These are phyloP conservation scores for Podaxis pistillaris DNA, from an alignment of 768 basidiomycete species.

Conservation along the genomic window DNA sequence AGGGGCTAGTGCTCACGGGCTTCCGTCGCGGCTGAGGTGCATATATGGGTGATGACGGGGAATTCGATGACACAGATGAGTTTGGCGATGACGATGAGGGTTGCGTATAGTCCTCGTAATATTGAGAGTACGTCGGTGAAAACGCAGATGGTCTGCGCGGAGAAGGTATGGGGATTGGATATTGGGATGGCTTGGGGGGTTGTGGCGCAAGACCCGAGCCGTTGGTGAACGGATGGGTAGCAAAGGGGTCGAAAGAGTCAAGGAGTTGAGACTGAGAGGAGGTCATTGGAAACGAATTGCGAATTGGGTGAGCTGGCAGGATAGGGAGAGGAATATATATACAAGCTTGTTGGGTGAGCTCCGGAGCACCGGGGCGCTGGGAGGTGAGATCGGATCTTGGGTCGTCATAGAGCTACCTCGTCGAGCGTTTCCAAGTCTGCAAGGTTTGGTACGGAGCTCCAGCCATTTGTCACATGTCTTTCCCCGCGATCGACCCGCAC, in stretches of 20 bases:
- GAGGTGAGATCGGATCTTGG: conserved; percentile 12
- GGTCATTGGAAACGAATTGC: conserved; percentile 8
- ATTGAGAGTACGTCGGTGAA: conserved; percentile 18
- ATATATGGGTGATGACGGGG: conserved; percentile 18
- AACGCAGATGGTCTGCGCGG: conserved; percentile 19
- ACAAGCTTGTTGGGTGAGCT: neutral
- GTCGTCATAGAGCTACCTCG: neutral
- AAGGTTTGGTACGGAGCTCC: neutral
- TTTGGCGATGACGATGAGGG: conserved; percentile 23
- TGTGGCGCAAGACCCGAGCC: conserved; percentile 36
- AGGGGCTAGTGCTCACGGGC: conserved; percentile 17
- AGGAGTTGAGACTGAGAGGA: conserved; percentile 30
- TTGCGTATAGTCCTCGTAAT: conserved; percentile 13
- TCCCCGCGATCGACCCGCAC: conserved; percentile 8
- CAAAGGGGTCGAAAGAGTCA: conserved; percentile 56
- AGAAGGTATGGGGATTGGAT: conserved; percentile 41
- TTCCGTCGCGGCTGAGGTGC: conserved; percentile 28
- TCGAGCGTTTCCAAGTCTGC: neutral
- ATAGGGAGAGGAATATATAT: conserved; percentile 2
- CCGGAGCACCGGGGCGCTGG: conserved; percentile 6
- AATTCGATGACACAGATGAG: conserved; percentile 18
- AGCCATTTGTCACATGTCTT: conserved; percentile 8
- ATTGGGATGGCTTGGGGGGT: conserved; percentile 47
- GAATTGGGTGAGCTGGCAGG: conserved; percentile 10
- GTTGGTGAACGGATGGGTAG: conserved; percentile 58